Base-by-base conservation (phyloP, 2,329 filamentous ascomycete genomes). In the Fonsecaea pedrosoi region DNA sequence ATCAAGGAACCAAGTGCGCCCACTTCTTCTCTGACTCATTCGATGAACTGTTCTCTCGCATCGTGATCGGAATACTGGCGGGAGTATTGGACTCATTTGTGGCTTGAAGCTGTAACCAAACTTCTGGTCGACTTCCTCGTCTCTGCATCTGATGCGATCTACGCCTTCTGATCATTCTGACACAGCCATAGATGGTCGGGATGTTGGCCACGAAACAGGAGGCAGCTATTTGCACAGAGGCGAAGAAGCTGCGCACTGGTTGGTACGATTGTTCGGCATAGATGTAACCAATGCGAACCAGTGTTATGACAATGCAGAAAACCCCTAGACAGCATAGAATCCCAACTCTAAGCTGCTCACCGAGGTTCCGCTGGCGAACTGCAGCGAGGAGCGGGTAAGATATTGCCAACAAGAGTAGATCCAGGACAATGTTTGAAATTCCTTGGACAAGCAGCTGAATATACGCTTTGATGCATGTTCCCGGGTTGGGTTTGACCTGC, bases 401-500 rank as follows among this genome's bases (percentile, higher is more conserved):
- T 3, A 76, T 73, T 12, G 73, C 65, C 55, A 77, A 66, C 1
- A 77, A 69, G 60, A 77, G 68, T 3, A 75, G 45, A 57, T 75
- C 72, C 9, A 79, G 78, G 6, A 73, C 60, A 55, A 77, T 75
- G 67, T 79, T 79, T 56, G 75, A 71, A 13, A 76, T 69, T 15
- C 75, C 76, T 21, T 79, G 74, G 6, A 74, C 70, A 30, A 78
- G 65, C 4, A 79, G 71, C 56, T 80, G 77, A 8, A 76, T 30
- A 30, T 76, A 74, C 15, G 77, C 76, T 63, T 73, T 65, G 38
- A 72, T 69, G 68, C 77, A 79, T 71, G n/a, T 74, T 73, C 77
- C 78, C 59, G 78, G 77, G 62, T 74, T 71, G 54, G 77, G 85
- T 0, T 82, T 71, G 60, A 87, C 82, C 73, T 86, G 84, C 84